Conservation (phyloP, 202 grass and related monocot genomes). For the Musa balbisiana region DNA sequence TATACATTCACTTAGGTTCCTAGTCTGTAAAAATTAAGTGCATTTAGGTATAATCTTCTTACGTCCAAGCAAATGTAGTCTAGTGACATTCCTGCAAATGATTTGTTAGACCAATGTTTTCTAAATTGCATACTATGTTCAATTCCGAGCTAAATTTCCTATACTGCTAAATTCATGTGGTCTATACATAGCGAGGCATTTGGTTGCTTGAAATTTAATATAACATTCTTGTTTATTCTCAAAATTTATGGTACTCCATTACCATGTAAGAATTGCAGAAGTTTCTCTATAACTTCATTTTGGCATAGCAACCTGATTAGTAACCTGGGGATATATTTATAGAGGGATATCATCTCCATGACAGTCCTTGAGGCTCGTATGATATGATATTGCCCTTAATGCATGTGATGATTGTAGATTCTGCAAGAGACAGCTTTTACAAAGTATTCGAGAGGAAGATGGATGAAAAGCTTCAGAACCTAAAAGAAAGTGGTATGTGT, state of each 20-base stretch:
- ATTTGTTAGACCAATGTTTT: not conserved
- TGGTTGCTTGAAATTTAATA: not conserved
- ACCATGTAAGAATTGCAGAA: not conserved
- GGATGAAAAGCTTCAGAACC: conserved; percentile 64
- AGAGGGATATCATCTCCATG: not conserved
- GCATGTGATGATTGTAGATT: conserved; percentile 41
- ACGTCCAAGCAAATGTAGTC: not conserved
- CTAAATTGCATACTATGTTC: not conserved
- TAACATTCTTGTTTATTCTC: not conserved
- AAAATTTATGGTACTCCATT: not conserved
- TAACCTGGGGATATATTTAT: not conserved
- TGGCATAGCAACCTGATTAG: not conserved
- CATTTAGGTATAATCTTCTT: not conserved
- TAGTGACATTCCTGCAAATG: not conserved
- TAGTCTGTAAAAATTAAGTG: not conserved
- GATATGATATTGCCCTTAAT: not conserved
- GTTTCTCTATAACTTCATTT: not conserved
- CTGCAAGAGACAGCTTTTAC: conserved; percentile 50
- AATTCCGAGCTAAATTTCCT: not conserved
- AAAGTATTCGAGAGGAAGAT: conserved; percentile 73
- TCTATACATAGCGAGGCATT: not conserved
- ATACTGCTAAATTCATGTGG: not conserved
- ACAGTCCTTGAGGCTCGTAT: not conserved
- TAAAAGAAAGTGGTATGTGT: conserved; percentile 83
- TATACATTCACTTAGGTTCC: too few relatives aligned